Conservation (phyloP, 805 yeast genomes). For the Ogataea populi-albae region DNA sequence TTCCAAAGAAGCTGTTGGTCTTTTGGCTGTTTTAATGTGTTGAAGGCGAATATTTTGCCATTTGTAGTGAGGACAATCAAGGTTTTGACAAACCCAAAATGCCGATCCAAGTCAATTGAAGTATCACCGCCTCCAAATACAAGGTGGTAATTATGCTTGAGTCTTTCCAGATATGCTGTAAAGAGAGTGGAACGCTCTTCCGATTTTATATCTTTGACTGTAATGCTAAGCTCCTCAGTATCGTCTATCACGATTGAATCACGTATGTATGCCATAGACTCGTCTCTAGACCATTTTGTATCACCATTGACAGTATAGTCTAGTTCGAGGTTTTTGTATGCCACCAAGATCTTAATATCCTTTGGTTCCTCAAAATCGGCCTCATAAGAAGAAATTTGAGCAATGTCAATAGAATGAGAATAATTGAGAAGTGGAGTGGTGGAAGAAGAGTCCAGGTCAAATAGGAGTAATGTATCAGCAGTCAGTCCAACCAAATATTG, state of each 20-base stretch:
- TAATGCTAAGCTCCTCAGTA: slow-evolving; percentile 18
- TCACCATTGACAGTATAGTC: slow-evolving; percentile 23
- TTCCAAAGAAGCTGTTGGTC: slow-evolving; percentile 36
- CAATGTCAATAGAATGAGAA: slow-evolving; percentile 18
- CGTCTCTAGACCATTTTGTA: slow-evolving; percentile 43
- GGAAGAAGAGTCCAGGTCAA: slow-evolving; percentile 19
- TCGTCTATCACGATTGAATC: slow-evolving; percentile 34
- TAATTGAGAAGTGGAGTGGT: slow-evolving; percentile 1
- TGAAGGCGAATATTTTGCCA: slow-evolving; percentile 43
- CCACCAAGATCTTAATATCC: slow-evolving; percentile 13
- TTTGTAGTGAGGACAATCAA: slow-evolving; percentile 39
- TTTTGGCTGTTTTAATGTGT: slow-evolving; percentile 32
- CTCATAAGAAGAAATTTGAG: slow-evolving; percentile 14
- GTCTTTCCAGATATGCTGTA: slow-evolving; percentile 33
- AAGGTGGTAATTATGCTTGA: slow-evolving; percentile 27
- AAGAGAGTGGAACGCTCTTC: slow-evolving; percentile 31
- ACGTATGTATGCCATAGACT: slow-evolving; percentile 37
- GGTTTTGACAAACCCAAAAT: slow-evolving; percentile 47
- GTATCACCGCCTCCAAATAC: slow-evolving; percentile 17
- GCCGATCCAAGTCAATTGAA: slow-evolving; percentile 16
- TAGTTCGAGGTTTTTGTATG: slow-evolving; percentile 13
- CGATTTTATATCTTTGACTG: slow-evolving; percentile 28
- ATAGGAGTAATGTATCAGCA: slow-evolving; percentile 10
- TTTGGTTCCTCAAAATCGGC: slow-evolving; percentile 8
- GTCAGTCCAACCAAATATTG: slow-evolving; percentile 22